Evolutionary conservation across 805 yeast species (phyloP), one percentile per base, ranked within the genome.

Genomic region (Komagataella pseudopastoris): DNA sequence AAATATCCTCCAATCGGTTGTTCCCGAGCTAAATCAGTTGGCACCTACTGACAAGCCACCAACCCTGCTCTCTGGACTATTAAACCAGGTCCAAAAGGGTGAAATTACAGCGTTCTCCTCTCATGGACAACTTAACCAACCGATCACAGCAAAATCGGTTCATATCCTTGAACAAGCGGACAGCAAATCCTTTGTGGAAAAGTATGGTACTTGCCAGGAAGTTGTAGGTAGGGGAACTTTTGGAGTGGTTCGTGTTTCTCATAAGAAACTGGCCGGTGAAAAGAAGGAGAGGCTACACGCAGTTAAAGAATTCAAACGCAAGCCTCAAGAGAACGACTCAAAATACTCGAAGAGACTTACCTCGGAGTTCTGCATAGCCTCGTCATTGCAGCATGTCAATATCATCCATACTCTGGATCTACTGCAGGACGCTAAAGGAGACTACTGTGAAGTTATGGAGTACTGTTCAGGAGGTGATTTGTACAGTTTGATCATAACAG

Each of bases 161-260:
- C 20, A 49, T 12, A 36, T 39, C 16, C 12, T 30, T 7, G 45
- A 48, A 10, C 44, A 45, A 20, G 47, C 22, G 6, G 78, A 73
- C 59, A 60, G 70, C 43, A 61, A 80, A 49, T 79, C 90, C 7
- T 85, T 91, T 64, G 84, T 81, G 6, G 90, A 89, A 58, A 86
- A 90, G 63, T 91, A 91, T 64, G 99, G 99, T 46, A 77, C 85
- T 50, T 91, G 98, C 64, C 96, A 88, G 66, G 98, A 91, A 64
- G 87, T 90, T 49, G 78, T 93, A 56, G 99, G 99, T 23, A 77
- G 86, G 50, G 98, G 98, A 18, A 82, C 96, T 0, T 91, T 86
- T 70, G 99, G 99, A 17, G 88, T 88, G 48, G 98, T 91, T 18
- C 74, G 96, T 54, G 79, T 93, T 4, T 77, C 95, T 6, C 97